A percentile compares a stretch with the other conserved stretches of the same genome.
Conservation (phyloP, 2,329 filamentous ascomycete species). For the Xylariaceae sp. region DNA sequence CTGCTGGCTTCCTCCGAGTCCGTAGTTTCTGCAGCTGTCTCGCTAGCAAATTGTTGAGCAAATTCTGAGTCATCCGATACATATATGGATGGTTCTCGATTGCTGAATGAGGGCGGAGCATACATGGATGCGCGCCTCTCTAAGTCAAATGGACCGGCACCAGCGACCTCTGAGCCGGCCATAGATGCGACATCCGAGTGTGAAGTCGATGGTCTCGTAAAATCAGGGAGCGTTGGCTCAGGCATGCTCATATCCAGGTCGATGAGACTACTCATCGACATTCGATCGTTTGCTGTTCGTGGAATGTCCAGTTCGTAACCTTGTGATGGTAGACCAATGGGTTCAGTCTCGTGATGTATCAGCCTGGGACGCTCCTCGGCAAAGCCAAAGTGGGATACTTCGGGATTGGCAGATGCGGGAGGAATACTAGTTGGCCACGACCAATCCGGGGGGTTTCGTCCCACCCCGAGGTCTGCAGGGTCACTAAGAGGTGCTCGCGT, state of each 20-base stretch:
- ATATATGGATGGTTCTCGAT: slow-evolving; percentile 57
- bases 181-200: slow-evolving; percentile 56
- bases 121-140: slow-evolving; percentile 60
- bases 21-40: slow-evolving; percentile 9
- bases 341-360: slow-evolving; percentile 50
- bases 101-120: slow-evolving; percentile 34
- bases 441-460: slow-evolving; percentile 53
- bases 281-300: slow-evolving; percentile 34
- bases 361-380: slow-evolving; percentile 42
- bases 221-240: slow-evolving; percentile 45
- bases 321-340: slow-evolving; percentile 38
- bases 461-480: slow-evolving; percentile 50
- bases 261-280: slow-evolving; percentile 45
- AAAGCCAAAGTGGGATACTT: slow-evolving; percentile 49
- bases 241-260: slow-evolving; percentile 54
- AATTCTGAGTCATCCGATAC: slow-evolving; percentile 56
- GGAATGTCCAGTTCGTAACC: slow-evolving; percentile 40
- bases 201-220: slow-evolving; percentile 51
- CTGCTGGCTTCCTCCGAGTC: neutral
- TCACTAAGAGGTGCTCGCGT: slow-evolving; percentile 52
- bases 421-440: slow-evolving; percentile 54
- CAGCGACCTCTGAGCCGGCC: slow-evolving; percentile 52
- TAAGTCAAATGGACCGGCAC: slow-evolving; percentile 57
- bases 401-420: slow-evolving; percentile 50
- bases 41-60: slow-evolving; percentile 27